A percentile compares a stretch with the other conserved stretches of the same genome.
Evolutionary conservation across 2,329 filamentous ascomycete genomes (phyloP).

Genomic region (Colletotrichum incanum): DNA sequence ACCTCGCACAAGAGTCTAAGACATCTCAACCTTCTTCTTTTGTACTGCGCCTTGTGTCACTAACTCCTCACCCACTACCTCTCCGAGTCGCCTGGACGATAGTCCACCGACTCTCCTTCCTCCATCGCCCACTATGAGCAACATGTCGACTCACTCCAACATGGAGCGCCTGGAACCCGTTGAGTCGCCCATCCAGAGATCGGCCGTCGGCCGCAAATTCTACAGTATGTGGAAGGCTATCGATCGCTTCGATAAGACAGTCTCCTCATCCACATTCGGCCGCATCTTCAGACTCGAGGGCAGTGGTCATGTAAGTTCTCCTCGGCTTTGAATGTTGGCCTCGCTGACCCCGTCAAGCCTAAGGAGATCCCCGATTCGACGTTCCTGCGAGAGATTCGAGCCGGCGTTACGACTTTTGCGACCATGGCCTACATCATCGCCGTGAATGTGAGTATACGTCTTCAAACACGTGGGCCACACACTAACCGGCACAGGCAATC

Average conservation of each 20-base stretch:
- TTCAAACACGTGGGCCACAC: too few species aligned
- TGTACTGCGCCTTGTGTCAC: conserved; percentile 33
- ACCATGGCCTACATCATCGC: conserved; percentile 91
- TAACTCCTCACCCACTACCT: conserved; percentile 28
- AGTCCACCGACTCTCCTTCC: conserved; percentile 36
- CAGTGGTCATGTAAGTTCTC: conserved; percentile 75
- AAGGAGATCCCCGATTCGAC: conserved; percentile 77
- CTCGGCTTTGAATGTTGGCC: background rate
- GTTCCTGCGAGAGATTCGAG: conserved; percentile 84
- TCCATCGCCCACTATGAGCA: conserved; percentile 34
- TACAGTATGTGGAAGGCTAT: conserved; percentile 55
- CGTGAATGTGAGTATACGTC: conserved; percentile 68
- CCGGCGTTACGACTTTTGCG: conserved; percentile 84
- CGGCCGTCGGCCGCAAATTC: conserved; percentile 46
- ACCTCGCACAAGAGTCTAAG: conserved; percentile 35
- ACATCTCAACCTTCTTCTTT: conserved; percentile 43
- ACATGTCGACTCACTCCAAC: conserved; percentile 40
- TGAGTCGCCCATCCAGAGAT: conserved; percentile 25
- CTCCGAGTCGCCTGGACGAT: conserved; percentile 20
- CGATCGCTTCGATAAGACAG: conserved; percentile 54
- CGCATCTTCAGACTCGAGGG: conserved; percentile 77
- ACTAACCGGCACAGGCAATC: conserved; percentile 66
- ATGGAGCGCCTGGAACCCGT: conserved; percentile 42
- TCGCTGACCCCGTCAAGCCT: conserved; percentile 61
- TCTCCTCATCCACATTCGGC: conserved; percentile 66